These are phyloP conservation scores for Triangularia setosa DNA, from an alignment of 2,329 filamentous ascomycete genomes.

Conservation along the genomic window DNA sequence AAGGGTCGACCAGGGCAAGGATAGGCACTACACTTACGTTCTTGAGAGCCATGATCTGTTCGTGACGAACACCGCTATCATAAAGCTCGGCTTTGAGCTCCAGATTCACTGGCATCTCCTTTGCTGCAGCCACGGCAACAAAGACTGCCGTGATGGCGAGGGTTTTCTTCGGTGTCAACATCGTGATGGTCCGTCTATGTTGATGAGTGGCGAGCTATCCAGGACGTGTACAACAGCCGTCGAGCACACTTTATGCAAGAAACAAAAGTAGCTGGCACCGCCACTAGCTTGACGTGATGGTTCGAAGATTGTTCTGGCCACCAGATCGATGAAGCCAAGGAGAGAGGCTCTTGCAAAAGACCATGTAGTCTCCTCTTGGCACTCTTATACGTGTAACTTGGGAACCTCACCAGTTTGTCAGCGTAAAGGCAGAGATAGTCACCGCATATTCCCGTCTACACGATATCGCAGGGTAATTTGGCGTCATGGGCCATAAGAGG, in stretches of 20 bases:
- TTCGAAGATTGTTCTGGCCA: background rate
- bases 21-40: slow-evolving; percentile 7
- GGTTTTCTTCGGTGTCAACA: slow-evolving; percentile 1
- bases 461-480: slow-evolving; percentile 3
- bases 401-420: background rate
- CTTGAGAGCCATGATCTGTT: slow-evolving; percentile 22
- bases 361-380: slow-evolving; percentile 4
- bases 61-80: slow-evolving; percentile 18
- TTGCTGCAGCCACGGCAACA: slow-evolving; percentile 10
- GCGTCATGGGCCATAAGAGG: slow-evolving; percentile 7
- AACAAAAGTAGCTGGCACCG: background rate
- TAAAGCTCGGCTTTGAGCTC: slow-evolving; percentile 19
- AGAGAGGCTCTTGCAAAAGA: slow-evolving; percentile 4
- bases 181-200: background rate
- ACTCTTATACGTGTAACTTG: slow-evolving; percentile 4
- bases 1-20: background rate
- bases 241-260: background rate
- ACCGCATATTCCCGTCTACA: background rate
- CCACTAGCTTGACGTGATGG: background rate
- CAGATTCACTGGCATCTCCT: slow-evolving; percentile 18
- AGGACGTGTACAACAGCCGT: background rate
- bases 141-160: slow-evolving; percentile 15
- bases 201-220: background rate
- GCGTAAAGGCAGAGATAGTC: background rate
- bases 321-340: slow-evolving; percentile 5